A percentile compares a stretch with the other conserved stretches of the same genome.
Conservation (phyloP, 2,329 filamentous ascomycete species). For the Beauveria australis region DNA sequence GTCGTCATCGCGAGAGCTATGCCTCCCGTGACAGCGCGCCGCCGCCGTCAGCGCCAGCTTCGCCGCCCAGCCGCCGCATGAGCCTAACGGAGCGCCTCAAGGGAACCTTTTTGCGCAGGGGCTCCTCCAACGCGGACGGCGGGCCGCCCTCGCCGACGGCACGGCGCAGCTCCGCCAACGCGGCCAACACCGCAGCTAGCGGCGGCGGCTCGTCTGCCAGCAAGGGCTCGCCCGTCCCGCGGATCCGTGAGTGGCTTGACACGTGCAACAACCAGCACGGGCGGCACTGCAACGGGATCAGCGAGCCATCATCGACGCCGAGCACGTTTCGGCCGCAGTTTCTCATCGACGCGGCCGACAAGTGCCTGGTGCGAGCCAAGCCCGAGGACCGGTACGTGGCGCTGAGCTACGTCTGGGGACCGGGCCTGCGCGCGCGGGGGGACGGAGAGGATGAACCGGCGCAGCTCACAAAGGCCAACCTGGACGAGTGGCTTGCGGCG, state of each 20-base stretch:
- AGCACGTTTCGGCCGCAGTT: slow-evolving; percentile 31
- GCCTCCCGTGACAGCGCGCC: neutral
- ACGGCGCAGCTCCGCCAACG: neutral
- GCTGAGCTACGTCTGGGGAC: slow-evolving; percentile 38
- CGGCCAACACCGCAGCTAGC: neutral
- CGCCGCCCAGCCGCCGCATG: slow-evolving; percentile 27
- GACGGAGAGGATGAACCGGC: slow-evolving; percentile 19
- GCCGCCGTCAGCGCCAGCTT: slow-evolving; percentile 5
- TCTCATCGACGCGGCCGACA: slow-evolving; percentile 33
- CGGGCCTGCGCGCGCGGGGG: slow-evolving; percentile 16
- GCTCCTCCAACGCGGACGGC: slow-evolving; percentile 18
- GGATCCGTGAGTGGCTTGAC: slow-evolving; percentile 36
- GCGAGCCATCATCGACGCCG: slow-evolving; percentile 14
- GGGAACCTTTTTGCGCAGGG: slow-evolving; percentile 25
- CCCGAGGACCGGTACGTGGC: slow-evolving; percentile 33
- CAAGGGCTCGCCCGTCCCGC: slow-evolving; percentile 28
- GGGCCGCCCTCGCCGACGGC: slow-evolving; percentile 21
- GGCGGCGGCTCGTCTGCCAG: slow-evolving; percentile 13
- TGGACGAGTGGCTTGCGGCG: slow-evolving; percentile 27
- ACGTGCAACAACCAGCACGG: slow-evolving; percentile 34
- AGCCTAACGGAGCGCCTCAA: slow-evolving; percentile 33
- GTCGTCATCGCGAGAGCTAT: slow-evolving; percentile 15
- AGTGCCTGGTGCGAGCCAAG: slow-evolving; percentile 30
- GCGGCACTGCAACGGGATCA: slow-evolving; percentile 28
- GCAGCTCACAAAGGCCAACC: slow-evolving; percentile 28